Evolutionary conservation across 805 yeast species (phyloP).

Genomic region (Lipomyces sp.): DNA sequence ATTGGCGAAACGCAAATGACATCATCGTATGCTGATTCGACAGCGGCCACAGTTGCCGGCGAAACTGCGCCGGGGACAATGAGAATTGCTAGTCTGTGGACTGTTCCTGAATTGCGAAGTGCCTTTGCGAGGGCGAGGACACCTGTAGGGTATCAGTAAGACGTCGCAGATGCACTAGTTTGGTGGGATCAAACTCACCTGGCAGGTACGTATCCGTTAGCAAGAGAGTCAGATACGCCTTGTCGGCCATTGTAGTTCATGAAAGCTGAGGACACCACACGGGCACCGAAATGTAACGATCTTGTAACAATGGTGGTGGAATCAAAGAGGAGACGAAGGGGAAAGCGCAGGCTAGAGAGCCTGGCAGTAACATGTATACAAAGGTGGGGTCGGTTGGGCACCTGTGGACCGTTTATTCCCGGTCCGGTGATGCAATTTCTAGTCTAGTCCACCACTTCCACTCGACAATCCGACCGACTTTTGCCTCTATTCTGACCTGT

Average conservation of each 20-base stretch:
- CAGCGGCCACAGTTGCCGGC: constrained; percentile 21
- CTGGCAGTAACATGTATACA: constrained; percentile 2
- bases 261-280: not conserved
- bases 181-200: constrained; percentile 19
- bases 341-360: not conserved
- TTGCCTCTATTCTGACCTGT: no score
- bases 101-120: constrained; percentile 41
- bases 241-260: constrained; percentile 14
- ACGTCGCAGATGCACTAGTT: not conserved
- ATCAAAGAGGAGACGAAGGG: not conserved
- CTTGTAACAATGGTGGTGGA: not conserved
- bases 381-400: not conserved
- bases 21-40: constrained; percentile 38
- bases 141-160: constrained; percentile 50
- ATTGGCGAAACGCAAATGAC: constrained; percentile 44
- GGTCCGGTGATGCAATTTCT: not conserved
- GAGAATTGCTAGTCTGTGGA: constrained; percentile 41
- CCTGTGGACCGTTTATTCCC: not conserved
- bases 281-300: not conserved
- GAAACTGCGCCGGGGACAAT: constrained; percentile 20
- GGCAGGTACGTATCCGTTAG: constrained; percentile 51
- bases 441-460: no score
- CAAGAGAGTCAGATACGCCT: constrained; percentile 53
- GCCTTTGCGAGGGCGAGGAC: constrained; percentile 55
- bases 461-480: no score